phyloP scores from a whole-genome alignment of 441 rosid species.

The Jatropha multifida region DNA sequence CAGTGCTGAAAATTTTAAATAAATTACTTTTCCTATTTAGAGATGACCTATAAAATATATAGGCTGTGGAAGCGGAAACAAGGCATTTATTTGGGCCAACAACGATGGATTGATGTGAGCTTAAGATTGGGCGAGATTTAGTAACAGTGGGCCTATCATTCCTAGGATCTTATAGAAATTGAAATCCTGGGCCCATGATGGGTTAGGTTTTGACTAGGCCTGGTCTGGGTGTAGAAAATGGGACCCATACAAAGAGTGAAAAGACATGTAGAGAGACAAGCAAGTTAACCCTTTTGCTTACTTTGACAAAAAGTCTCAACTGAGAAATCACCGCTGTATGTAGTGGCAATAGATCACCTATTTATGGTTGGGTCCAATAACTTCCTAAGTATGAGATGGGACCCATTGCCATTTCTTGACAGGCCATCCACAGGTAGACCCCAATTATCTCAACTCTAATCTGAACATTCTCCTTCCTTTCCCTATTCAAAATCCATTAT shows the following conservation, averaged over 20 bases:
- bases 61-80: too few relatives aligned
- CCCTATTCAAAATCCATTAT: background rate
- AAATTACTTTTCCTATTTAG: too few relatives aligned
- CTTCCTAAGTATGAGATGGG: background rate
- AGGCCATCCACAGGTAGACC: background rate
- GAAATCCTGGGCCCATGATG: background rate
- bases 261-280: background rate
- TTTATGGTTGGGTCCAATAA: background rate
- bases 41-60: too few relatives aligned
- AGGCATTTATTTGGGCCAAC: background rate
- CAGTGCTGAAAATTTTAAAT: too few relatives aligned
- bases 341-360: background rate
- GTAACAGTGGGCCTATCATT: too few relatives aligned
- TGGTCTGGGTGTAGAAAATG: background rate
- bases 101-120: background rate
- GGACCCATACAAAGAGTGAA: background rate
- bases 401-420: conserved; percentile 10
- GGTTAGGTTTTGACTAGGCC: background rate
- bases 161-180: background rate
- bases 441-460: background rate
- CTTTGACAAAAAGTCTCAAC: background rate
- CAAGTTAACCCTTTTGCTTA: background rate
- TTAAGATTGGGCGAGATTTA: background rate
- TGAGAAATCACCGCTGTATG: background rate
- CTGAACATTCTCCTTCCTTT: background rate